Base-by-base conservation (phyloP, 176 grass and related monocot genomes). In the Eleusine indica region DNA sequence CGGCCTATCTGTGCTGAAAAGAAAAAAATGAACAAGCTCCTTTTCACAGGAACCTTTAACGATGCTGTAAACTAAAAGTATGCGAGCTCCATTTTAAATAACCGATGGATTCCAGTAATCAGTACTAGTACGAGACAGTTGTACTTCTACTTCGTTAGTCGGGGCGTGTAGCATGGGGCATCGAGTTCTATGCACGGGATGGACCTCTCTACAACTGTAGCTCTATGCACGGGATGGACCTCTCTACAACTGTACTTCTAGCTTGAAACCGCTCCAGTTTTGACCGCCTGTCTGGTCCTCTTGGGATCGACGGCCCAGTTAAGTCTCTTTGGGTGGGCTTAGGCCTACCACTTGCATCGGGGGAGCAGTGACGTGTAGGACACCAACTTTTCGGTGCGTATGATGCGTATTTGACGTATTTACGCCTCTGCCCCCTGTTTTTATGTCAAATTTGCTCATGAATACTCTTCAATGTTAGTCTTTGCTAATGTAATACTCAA, bases 281-380 rank as follows among this genome's bases (percentile, higher is more conserved):
- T 84, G 87, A 88, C 81, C 14, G 87, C 4, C 28, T 73, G 68
- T 44, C 43, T 3, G 18, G 58, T 67, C 58, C 37, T 28, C 44
- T 61, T 68, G 48, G 48, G 75, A 79, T 88, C 21, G 60, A 63
- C 47, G 68, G 74, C 61, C 81, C 75, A 68, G 2, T 49, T 68
- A 70, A 0, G 53, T 56, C 13, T 57, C 2, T 64, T 60, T 79
- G 81, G 87, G 75, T 79, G 81, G 87, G 75, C 75, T 74, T 79
- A 28, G 32, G 35, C 56, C 79, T 77, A 74, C 41, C 9, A 18
- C 16, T 28, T 9, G 25, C 46, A 37, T 25, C 25, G 25, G 7
- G 71, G 43, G 63, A 86, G 48, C 77, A 68, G 70, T 22, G 3
- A 32, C 70, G 16, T 19, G 25, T 68, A 35, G 77, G 69, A 16